Conservation (phyloP, 2,329 filamentous ascomycete genomes). For the Xylariaceae sp. region DNA sequence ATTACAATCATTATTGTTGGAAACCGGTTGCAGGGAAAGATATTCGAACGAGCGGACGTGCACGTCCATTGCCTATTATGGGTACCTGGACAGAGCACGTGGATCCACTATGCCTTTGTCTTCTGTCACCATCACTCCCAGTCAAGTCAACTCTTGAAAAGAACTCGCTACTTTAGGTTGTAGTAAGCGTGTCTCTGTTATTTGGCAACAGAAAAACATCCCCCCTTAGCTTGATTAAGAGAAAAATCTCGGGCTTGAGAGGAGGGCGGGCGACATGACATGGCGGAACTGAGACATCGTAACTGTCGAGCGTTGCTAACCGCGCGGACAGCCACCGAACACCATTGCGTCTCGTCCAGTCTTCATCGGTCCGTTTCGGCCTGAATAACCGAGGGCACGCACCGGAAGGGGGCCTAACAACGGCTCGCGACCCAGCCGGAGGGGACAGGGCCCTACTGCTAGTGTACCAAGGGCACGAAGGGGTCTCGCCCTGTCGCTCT, state of each 20-base stretch:
- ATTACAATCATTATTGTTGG: neutral
- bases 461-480: neutral
- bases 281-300: neutral
- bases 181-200: no score
- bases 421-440: neutral
- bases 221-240: no score
- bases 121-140: neutral
- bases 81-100: neutral
- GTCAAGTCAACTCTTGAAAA: neutral
- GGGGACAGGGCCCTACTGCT: neutral
- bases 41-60: neutral
- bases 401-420: neutral
- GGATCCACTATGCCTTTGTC: neutral
- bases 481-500: neutral
- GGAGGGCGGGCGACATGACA: no score
- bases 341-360: neutral
- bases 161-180: no score
- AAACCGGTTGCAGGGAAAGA: neutral
- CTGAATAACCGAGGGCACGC: neutral
- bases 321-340: neutral
- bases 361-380: neutral
- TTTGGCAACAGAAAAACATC: no score
- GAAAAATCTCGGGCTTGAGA: no score
- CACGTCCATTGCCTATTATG: neutral
- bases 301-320: neutral